Evolutionary conservation across 2,329 filamentous ascomycete genomes (phyloP), one percentile per base, ranked within the genome.

Genomic region (Colletotrichum navitas): DNA sequence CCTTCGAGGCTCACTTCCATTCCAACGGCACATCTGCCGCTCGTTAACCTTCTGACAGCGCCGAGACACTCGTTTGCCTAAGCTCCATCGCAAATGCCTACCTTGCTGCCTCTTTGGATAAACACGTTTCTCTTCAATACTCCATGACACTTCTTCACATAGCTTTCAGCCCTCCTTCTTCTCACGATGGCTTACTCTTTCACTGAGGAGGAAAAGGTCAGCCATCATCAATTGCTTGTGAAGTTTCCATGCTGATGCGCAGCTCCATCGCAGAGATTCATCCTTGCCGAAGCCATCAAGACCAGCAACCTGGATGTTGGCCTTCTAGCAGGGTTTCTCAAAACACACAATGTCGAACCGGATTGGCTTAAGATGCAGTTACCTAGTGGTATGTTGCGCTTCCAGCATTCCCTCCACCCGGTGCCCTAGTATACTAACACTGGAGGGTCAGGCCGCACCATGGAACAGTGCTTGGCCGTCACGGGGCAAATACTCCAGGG

Each of bases 241-340:
- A 3, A 54, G 21, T 64, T 41, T 47, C 56, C 12, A 66, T 47
- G 49, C 56, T 52, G 56, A 54, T 66, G 69, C 54, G 73, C 73
- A 58, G 73, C 60, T 26, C 11, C 8, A 59, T 69, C 59, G n/a
- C 76, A 90, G 88, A 86, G 87, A 73, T 88, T 88, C 76, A 80
- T 89, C 72, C 83, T 90, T 67, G 86, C 83, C 68, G 88, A 90
- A 78, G 86, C 89, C 75, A 86, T 90, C 79, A 90, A 89, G 75
- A 83, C 82, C 71, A 89, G 87, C 80, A 78, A 82, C 39, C 79
- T 89, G 70, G 84, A 87, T 67, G 77, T 88, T 32, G 77, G 80
- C 14, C 78, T 77, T 24, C 78, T 90, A 39, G 82, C 84, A 26
- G 79, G 80, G 16, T 88, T 90, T 72, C 81, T 89, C 74, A 84